A percentile compares a stretch with the other conserved stretches of the same genome.
Evolutionary conservation across 805 yeast genomes (phyloP).

Genomic region (Spathaspora girioi): DNA sequence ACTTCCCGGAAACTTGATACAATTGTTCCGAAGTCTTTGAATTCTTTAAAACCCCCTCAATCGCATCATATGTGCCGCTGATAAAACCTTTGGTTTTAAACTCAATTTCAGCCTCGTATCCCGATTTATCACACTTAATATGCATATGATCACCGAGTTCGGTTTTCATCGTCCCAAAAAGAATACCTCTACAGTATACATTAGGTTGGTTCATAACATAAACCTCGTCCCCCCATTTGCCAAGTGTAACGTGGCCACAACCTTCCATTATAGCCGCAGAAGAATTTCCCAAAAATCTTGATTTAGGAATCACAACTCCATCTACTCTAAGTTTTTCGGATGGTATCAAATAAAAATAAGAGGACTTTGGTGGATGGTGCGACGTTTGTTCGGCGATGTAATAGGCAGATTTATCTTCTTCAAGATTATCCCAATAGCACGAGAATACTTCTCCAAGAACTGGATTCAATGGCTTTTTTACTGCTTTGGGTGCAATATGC

Average conservation of each 20-base stretch:
- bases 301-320: slow-evolving; percentile 83
- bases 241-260: slow-evolving; percentile 62
- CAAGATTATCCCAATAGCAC: slow-evolving; percentile 88
- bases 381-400: slow-evolving; percentile 93
- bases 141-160: slow-evolving; percentile 91
- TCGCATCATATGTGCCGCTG: slow-evolving; percentile 86
- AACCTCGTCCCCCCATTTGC: slow-evolving; percentile 60
- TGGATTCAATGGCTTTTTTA: slow-evolving; percentile 94
- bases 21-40: slow-evolving; percentile 44
- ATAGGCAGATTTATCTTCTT: slow-evolving; percentile 63
- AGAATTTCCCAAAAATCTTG: slow-evolving; percentile 88
- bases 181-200: slow-evolving; percentile 88
- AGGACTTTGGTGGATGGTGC: slow-evolving; percentile 97
- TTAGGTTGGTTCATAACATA: slow-evolving; percentile 93
- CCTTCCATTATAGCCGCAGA: slow-evolving; percentile 99
- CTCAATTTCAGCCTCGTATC: slow-evolving; percentile 75
- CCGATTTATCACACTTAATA: slow-evolving; percentile 59
- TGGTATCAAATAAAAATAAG: slow-evolving; percentile 87
- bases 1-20: slow-evolving; percentile 78
- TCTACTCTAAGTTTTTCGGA: slow-evolving; percentile 78
- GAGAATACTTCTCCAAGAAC: slow-evolving; percentile 88
- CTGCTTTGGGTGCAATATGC: slow-evolving; percentile 99
- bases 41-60: slow-evolving; percentile 65
- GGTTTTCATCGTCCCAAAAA: slow-evolving; percentile 84
- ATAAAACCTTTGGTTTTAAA: slow-evolving; percentile 95